Percentiles rank a stretch among this genome's conserved stretches.
Evolutionary conservation across 2,329 filamentous ascomycete species (phyloP).

Genomic region (Akanthomyces lecanii): DNA sequence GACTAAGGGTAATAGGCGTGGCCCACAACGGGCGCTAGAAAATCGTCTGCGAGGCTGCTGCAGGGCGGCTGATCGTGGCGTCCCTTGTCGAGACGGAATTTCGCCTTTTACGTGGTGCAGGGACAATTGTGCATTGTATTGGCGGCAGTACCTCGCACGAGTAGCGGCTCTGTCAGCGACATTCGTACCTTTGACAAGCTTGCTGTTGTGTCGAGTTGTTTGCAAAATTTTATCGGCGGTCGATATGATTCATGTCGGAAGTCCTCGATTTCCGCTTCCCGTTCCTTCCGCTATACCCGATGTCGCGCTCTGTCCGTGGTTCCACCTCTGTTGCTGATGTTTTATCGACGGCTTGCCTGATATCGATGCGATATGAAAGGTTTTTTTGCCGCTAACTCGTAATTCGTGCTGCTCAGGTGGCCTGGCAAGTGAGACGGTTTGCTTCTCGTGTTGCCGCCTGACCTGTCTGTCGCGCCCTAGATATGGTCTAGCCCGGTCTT

Average conservation of each 20-base stretch:
- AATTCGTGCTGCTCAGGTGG: not conserved
- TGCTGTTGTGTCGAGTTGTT: not conserved
- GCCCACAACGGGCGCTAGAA: constrained; percentile 12
- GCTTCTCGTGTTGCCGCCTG: not conserved
- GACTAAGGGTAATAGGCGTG: not conserved
- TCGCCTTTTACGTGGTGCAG: not conserved
- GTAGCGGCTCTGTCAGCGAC: no score
- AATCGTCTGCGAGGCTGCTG: not conserved
- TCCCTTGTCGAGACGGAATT: not conserved
- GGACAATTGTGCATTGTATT: not conserved
- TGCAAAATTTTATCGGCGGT: not conserved
- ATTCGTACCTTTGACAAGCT: not conserved
- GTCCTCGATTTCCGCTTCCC: not conserved
- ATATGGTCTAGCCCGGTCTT: not conserved
- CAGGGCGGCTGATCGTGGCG: not conserved
- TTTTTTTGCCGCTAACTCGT: not conserved
- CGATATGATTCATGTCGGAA: not conserved
- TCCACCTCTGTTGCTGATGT: not conserved
- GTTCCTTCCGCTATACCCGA: constrained; percentile 8
- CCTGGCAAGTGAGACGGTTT: no score
- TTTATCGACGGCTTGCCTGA: not conserved
- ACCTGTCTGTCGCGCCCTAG: not conserved
- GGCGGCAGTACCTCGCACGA: not conserved
- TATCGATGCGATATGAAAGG: not conserved
- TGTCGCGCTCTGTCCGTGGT: not conserved